Percentiles rank a stretch among this genome's conserved stretches.
phyloP scores from a whole-genome alignment of 2,329 filamentous ascomycete genomes.

The Fragosphaeria purpurea region DNA sequence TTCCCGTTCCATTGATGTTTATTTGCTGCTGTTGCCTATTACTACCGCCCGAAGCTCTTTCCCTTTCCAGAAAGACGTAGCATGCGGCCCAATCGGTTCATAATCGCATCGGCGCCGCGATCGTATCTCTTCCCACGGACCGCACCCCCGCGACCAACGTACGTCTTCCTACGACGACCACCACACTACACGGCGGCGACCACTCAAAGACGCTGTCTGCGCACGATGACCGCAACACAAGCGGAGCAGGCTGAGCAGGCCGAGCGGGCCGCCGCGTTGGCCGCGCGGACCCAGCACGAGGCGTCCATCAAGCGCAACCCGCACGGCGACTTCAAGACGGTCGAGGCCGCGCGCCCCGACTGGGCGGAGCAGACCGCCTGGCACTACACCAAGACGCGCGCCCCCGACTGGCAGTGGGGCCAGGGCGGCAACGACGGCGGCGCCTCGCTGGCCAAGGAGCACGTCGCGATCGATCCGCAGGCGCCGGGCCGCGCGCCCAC shows the following conservation, averaged over 20 bases:
- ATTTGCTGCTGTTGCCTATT: too few species aligned
- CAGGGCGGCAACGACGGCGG: conserved; percentile 48
- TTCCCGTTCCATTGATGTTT: too few species aligned
- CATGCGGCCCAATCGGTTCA: too few species aligned
- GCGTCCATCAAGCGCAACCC: conserved; percentile 47
- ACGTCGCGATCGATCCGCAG: conserved; percentile 76
- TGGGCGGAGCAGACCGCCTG: conserved; percentile 38
- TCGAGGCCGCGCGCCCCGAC: conserved; percentile 55
- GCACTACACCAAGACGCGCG: conserved; percentile 51
- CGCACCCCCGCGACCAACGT: too few species aligned
- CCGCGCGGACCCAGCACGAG: conserved; percentile 10
- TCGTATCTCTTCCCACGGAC: too few species aligned
- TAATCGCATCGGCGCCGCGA: too few species aligned
- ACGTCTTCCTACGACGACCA: too few species aligned
- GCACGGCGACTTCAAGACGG: conserved; percentile 64
- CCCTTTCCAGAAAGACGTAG: too few species aligned
- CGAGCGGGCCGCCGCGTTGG: conserved; percentile 1
- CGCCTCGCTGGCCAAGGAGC: conserved; percentile 31
- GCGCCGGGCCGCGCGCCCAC: conserved; percentile 53
- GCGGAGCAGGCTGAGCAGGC: neutral
- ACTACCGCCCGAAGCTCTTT: too few species aligned
- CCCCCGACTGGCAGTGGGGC: conserved; percentile 56
- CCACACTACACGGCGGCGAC: too few species aligned
- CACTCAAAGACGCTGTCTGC: too few species aligned
- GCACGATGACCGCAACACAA: neutral